A percentile compares a stretch with the other conserved stretches of the same genome.
phyloP scores from a whole-genome alignment of 2,329 filamentous ascomycete species.

The Trichoderma lentiforme region DNA sequence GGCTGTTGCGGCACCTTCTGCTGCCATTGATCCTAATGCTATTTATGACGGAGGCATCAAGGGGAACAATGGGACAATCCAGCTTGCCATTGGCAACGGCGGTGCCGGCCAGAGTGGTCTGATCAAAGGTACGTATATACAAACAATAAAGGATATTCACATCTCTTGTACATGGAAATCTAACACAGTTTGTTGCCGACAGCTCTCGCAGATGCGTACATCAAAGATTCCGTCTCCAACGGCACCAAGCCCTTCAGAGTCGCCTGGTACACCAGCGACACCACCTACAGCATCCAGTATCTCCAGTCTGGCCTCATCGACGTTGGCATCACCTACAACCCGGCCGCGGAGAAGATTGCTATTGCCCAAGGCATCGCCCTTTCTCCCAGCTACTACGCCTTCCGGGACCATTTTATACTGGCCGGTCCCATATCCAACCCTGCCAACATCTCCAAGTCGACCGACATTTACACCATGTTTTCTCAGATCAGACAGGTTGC shows the following conservation, averaged over 20 bases:
- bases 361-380: conserved; percentile 38
- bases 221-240: conserved; percentile 22
- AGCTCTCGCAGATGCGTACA: conserved; percentile 30
- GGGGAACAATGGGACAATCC: conserved; percentile 19
- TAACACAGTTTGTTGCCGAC: neutral
- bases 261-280: conserved; percentile 45
- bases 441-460: conserved; percentile 30
- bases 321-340: conserved; percentile 45
- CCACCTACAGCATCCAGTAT: conserved; percentile 43
- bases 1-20: neutral
- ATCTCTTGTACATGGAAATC: neutral
- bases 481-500: conserved; percentile 34
- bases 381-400: conserved; percentile 36
- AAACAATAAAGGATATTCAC: neutral
- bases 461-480: conserved; percentile 34
- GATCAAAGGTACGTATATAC: conserved; percentile 28
- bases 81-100: conserved; percentile 35
- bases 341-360: conserved; percentile 41
- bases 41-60: conserved; percentile 25
- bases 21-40: conserved; percentile 20
- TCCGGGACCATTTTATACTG: conserved; percentile 46
- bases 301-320: conserved; percentile 39
- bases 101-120: conserved; percentile 38
- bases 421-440: conserved; percentile 37
- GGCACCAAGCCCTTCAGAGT: conserved; percentile 36